Base-by-base conservation (phyloP, 805 yeast species). In the Lachancea meyersii region DNA sequence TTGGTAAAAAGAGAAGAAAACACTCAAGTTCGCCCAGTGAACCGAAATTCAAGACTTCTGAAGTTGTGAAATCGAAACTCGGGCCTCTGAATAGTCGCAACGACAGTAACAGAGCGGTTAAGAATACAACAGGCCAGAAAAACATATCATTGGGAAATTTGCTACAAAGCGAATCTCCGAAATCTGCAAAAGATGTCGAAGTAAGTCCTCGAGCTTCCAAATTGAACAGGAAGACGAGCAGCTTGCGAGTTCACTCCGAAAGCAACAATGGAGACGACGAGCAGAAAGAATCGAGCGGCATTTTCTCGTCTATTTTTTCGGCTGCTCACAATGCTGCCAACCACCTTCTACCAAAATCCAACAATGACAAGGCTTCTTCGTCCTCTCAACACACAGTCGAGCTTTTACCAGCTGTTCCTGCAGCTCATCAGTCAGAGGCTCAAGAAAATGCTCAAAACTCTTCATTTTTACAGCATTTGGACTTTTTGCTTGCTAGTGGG, bases 261-360 rank as follows among this genome's bases (percentile, higher is more conserved):
- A 21, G 17, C 7, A 36, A 20, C 6, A 33, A 9, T 28, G n/a
- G 17, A 4, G 38, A 32, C 9, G 17, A 23, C 19, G 41, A 31
- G 18, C 21, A 22, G 11, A 37, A 27, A 18, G 41, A 36, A 5
- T 16, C 39, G 13, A 32, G 38, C 28, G 75, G 78, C 2, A 48
- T 75, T 11, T 50, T 75, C 1, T 68, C 75, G 1, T 57, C 77
- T 1, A 52, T 75, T 17, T 45, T 75, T 32, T 63, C 68, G 14
- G 73, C 72, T 10, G 78, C 78, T 4, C 76, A 71, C 46, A 69
- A 62, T 41, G 77, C 75, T 2, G 72, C 73, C 2, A 56, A 54
- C 7, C 62, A 52, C 32, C 38, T 47, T 27, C 22, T 47, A 24
- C 46, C 41, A 2, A 44, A 40, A 31, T 23, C 38, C 19, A 40